These are phyloP conservation scores for Pseudohalonectria lignicola DNA, from an alignment of 2,329 filamentous ascomycete species.

Conservation along the genomic window DNA sequence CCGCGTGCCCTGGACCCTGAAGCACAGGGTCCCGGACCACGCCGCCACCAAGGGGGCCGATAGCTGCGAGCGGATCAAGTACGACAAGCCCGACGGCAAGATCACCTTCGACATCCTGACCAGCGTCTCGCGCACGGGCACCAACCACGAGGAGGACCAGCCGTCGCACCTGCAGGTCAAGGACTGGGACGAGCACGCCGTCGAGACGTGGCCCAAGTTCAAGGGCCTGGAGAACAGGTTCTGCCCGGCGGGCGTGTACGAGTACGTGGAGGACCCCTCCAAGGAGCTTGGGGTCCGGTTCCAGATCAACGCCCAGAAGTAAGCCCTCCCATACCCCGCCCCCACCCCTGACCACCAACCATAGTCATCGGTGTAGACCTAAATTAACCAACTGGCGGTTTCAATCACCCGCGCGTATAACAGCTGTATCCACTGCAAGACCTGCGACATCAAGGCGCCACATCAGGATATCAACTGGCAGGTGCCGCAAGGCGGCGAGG, in stretches of 20 bases:
- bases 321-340: too few relatives aligned
- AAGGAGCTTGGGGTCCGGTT: slow-evolving; percentile 87
- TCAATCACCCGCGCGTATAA: neutral
- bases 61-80: slow-evolving; percentile 79
- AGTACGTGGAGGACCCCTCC: slow-evolving; percentile 86
- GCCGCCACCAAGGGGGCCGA: slow-evolving; percentile 71
- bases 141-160: slow-evolving; percentile 98
- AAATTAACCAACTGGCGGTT: neutral
- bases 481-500: slow-evolving; percentile 83
- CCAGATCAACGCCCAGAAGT: slow-evolving; percentile 98
- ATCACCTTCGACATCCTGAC: slow-evolving; percentile 95
- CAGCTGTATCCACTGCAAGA: slow-evolving; percentile 99
- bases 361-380: too few relatives aligned
- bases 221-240: slow-evolving; percentile 94
- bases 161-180: slow-evolving; percentile 90
- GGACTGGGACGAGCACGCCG: slow-evolving; percentile 87
- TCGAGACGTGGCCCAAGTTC: slow-evolving; percentile 73
- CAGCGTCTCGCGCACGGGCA: slow-evolving; percentile 87
- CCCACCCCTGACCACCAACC: too few relatives aligned
- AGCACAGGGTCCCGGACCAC: slow-evolving; percentile 69
- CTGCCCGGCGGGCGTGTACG: slow-evolving; percentile 94
- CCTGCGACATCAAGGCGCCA: slow-evolving; percentile 96
- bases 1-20: slow-evolving; percentile 81
- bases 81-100: slow-evolving; percentile 91
- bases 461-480: slow-evolving; percentile 96